Conservation (phyloP, 179 eudicot genomes). For the Beta macrorhiza region DNA sequence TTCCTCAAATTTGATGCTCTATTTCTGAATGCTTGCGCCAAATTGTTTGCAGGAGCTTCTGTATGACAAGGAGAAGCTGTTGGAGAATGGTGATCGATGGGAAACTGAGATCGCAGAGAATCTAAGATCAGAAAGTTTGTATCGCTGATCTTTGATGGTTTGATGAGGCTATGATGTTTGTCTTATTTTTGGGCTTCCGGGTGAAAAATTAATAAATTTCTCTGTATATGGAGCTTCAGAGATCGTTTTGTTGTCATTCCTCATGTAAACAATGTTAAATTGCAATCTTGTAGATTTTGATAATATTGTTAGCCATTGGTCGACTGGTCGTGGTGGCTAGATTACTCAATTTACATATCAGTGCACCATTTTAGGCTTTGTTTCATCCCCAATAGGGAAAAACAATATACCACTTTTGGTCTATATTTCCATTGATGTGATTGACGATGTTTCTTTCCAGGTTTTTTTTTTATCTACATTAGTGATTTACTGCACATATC, state of each 20-base stretch:
- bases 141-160: constrained; percentile 47
- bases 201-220: constrained; percentile 21
- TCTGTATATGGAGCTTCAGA: constrained; percentile 21
- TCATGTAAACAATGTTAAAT: background rate
- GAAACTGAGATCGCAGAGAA: constrained; percentile 97
- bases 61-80: constrained; percentile 95
- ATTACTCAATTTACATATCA: background rate
- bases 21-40: background rate
- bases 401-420: background rate
- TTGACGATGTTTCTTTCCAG: too few species aligned
- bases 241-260: constrained; percentile 19
- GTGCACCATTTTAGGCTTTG: background rate
- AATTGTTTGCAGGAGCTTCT: constrained; percentile 67
- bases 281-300: constrained; percentile 27
- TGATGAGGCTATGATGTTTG: constrained; percentile 6
- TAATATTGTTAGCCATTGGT: background rate
- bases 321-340: background rate
- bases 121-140: constrained; percentile 83
- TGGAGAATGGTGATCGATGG: constrained; percentile 96
- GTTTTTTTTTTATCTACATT: too few species aligned
- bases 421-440: background rate
- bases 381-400: background rate
- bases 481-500: too few species aligned
- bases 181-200: constrained; percentile 17
- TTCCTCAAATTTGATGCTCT: background rate